Conservation (phyloP, 495 filamentous ascomycete genomes). For the Penicillium taxi region DNA sequence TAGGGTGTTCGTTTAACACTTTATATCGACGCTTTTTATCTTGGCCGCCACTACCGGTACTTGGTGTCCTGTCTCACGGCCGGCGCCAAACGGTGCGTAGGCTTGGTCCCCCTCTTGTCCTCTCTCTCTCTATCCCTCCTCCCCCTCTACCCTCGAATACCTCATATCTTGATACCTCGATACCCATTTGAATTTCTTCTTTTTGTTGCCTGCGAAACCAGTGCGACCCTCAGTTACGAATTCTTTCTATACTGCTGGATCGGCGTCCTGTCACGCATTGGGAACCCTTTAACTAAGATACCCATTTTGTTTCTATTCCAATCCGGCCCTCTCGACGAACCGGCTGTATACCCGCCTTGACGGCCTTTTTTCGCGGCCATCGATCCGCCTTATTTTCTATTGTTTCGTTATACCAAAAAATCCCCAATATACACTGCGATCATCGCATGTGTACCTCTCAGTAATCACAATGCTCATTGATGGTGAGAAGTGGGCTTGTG, state of each 20-base stretch:
- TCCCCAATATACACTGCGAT: constrained; percentile 24
- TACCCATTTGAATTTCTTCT: constrained; percentile 18
- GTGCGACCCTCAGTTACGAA: constrained; percentile 14
- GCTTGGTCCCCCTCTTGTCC: constrained; percentile 38
- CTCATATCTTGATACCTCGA: constrained; percentile 6
- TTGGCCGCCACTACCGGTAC: constrained; percentile 49
- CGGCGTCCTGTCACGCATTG: constrained; percentile 37
- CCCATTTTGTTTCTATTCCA: constrained; percentile 32
- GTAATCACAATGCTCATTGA: constrained; percentile 67
- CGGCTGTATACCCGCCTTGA: constrained; percentile 34
- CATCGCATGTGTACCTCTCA: constrained; percentile 40
- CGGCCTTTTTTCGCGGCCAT: constrained; percentile 24
- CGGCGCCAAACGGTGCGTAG: constrained; percentile 51
- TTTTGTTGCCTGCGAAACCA: constrained; percentile 11
- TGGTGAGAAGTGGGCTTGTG: constrained; percentile 86
- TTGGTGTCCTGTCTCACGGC: constrained; percentile 51
- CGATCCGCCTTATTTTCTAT: constrained; percentile 14
- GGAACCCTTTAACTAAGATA: constrained; percentile 32
- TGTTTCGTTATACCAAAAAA: constrained; percentile 2
- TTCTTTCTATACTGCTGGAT: constrained; percentile 22
- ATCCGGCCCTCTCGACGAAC: constrained; percentile 28
- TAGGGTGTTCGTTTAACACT: constrained; percentile 24
- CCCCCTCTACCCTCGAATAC: constrained; percentile 2
- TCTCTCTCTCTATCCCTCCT: constrained; percentile 15
- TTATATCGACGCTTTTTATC: constrained; percentile 36